Conservation (phyloP, 257 asterid genomes). For the Solanum ossicruentum region DNA sequence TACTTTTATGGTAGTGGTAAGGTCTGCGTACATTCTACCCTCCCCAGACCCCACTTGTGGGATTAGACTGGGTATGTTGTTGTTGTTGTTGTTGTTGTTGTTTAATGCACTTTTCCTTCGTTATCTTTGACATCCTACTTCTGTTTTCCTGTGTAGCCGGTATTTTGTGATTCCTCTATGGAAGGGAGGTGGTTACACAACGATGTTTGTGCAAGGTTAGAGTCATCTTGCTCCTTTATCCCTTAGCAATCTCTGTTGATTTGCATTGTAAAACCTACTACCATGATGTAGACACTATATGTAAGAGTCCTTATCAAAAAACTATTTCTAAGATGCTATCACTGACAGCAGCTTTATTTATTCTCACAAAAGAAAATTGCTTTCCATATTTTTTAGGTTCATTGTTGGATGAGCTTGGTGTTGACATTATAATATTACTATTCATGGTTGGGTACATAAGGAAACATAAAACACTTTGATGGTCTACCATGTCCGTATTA, state of each 20-base stretch:
- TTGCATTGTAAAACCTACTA: neutral
- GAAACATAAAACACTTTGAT: neutral
- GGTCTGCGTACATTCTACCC: too few relatives aligned
- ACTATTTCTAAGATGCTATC: neutral
- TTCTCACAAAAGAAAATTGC: neutral
- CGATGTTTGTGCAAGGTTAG: slow-evolving; percentile 85
- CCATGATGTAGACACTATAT: neutral
- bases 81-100: too few relatives aligned
- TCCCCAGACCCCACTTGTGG: too few relatives aligned
- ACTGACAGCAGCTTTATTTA: neutral
- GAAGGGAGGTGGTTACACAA: slow-evolving; percentile 89
- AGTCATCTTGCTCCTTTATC: neutral
- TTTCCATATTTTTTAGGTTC: neutral
- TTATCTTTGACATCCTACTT: slow-evolving; percentile 1
- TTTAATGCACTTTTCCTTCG: neutral
- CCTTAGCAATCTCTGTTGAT: neutral
- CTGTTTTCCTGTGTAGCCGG: slow-evolving; percentile 37
- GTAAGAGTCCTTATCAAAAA: neutral
- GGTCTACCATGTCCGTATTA: neutral
- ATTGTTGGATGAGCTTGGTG: neutral
- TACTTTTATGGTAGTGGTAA: too few relatives aligned
- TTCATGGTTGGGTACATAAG: neutral
- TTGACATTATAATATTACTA: neutral
- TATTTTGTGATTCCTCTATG: slow-evolving; percentile 85
- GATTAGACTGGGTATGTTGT: too few relatives aligned